Evolutionary conservation across 1,139 yeast species (phyloP).

Genomic region (Suzukiozyma palmioleophila): DNA sequence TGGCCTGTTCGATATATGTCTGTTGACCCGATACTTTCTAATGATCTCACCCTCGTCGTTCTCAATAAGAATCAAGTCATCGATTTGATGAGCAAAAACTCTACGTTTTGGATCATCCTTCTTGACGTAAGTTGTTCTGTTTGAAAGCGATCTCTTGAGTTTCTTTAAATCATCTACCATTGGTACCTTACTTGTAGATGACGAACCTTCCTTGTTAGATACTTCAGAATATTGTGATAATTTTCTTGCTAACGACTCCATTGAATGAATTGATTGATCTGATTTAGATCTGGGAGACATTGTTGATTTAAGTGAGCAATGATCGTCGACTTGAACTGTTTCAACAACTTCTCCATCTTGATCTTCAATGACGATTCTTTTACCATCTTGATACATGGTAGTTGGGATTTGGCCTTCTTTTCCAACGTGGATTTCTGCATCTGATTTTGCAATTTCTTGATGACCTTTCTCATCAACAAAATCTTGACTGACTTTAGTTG

Average conservation of each 20-base stretch:
- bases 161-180: slow-evolving; percentile 3
- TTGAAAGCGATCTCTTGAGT: slow-evolving; percentile 6
- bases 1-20: slow-evolving; percentile 27
- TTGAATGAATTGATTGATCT: slow-evolving; percentile 36
- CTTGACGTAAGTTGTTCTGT: slow-evolving; percentile 21
- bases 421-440: slow-evolving; percentile 7
- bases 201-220: slow-evolving; percentile 6
- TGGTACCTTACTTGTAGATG: not conserved
- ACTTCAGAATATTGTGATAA: slow-evolving; percentile 29
- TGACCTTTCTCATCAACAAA: slow-evolving; percentile 11
- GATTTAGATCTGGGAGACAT: not conserved
- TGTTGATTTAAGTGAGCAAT: slow-evolving; percentile 1
- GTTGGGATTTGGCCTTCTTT: slow-evolving; percentile 16
- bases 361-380: slow-evolving; percentile 69
- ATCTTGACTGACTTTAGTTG: not conserved
- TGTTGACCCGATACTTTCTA: slow-evolving; percentile 72
- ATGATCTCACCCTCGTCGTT: slow-evolving; percentile 90
- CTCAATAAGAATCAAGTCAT: slow-evolving; percentile 76
- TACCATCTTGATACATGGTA: slow-evolving; percentile 72
- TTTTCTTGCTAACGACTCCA: slow-evolving; percentile 35
- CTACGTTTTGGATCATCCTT: slow-evolving; percentile 29
- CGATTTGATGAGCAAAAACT: slow-evolving; percentile 48
- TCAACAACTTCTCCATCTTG: slow-evolving; percentile 74
- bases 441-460: slow-evolving; percentile 9
- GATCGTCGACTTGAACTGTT: slow-evolving; percentile 18